Base-by-base conservation (phyloP, 1,284 basidiomycete species). In the Boletus sp. region DNA sequence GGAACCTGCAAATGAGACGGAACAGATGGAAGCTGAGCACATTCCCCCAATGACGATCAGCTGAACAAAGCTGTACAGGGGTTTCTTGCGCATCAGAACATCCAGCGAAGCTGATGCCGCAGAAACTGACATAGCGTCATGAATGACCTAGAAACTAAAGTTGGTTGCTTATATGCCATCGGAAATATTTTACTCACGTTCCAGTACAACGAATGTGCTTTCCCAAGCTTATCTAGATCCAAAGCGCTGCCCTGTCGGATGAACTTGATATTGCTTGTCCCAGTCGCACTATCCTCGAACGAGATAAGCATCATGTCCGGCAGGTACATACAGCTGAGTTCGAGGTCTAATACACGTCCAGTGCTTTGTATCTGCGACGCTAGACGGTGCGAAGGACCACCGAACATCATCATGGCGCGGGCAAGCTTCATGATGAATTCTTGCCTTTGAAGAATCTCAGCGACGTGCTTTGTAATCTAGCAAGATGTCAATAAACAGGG, bases 361-460 rank as follows among this genome's bases (percentile, higher is more conserved):
- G 92, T 93, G 22, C 87, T 82, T 66, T 88, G 84, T 56, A 95
- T 86, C 66, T 94, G 92, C 6, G 89, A 80, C 62, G 88, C 89
- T 38, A 95, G 77, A 39, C 92, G 83, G 67, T 95, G 91, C 2
- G 85, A 83, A n/a, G 93, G 92, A 2, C 85, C 89, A 33, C 91
- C 91, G 57, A 94, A 95, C 91, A 94, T 94, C 91, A 95, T 94
- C 74, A 96, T 80, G 8, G 91, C 84, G 38, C 92, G 80, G 14
- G 88, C 80, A 33, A 95, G 79, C 72, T 95, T 95, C 65, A 94
- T 72, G 50, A 96, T 76, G 70, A 95, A 95, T 56, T 94, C 88
- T 65, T 95, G 91, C 16, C 94, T 78, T 58, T 86, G 82, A 40
- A 94, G 75, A 55, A 94, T 87, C 49, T 88, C 84, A 2, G 91